phyloP scores from a whole-genome alignment of 768 basidiomycete genomes.

The Lactifluus hygrophoroides region DNA sequence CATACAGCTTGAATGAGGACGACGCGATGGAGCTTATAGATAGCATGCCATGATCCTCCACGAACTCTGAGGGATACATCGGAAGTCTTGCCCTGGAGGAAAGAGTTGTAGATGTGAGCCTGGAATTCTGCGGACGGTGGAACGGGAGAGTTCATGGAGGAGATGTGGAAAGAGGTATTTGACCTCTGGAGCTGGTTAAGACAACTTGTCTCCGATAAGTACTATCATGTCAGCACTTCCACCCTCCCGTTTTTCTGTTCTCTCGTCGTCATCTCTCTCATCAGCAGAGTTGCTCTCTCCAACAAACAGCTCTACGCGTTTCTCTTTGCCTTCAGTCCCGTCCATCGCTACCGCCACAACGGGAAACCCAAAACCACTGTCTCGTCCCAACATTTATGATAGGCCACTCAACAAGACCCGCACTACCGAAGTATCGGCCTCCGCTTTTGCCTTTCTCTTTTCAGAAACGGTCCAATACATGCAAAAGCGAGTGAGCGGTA shows the following conservation, averaged over 20 bases:
- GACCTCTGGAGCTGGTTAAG: no score
- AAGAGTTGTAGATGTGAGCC: slow-evolving; percentile 66
- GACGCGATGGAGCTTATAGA: slow-evolving; percentile 75
- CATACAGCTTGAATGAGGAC: slow-evolving; percentile 79
- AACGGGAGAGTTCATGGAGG: slow-evolving; percentile 32
- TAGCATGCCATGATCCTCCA: slow-evolving; percentile 60
- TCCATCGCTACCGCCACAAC: slow-evolving; percentile 36
- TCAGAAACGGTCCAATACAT: slow-evolving; percentile 93
- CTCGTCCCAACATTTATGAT: slow-evolving; percentile 79
- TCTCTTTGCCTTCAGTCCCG: slow-evolving; percentile 56
- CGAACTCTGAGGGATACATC: slow-evolving; percentile 69
- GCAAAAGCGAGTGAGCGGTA: slow-evolving; percentile 89
- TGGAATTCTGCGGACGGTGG: slow-evolving; percentile 53
- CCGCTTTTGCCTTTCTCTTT: slow-evolving; percentile 84
- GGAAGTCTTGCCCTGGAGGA: slow-evolving; percentile 61
- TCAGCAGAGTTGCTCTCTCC: slow-evolving; percentile 43
- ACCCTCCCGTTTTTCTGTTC: slow-evolving; percentile 59
- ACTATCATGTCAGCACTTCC: slow-evolving; percentile 36
- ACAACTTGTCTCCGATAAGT: no score
- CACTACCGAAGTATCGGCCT: slow-evolving; percentile 70
- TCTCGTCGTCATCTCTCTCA: slow-evolving; percentile 50
- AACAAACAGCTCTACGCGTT: slow-evolving; percentile 53
- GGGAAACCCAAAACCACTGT: slow-evolving; percentile 30
- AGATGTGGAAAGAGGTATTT: background rate
- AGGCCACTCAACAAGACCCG: slow-evolving; percentile 83